These are phyloP conservation scores for Ophiocordyceps camponoti-saundersi DNA, from an alignment of 2,329 filamentous ascomycete species.

Conservation along the genomic window DNA sequence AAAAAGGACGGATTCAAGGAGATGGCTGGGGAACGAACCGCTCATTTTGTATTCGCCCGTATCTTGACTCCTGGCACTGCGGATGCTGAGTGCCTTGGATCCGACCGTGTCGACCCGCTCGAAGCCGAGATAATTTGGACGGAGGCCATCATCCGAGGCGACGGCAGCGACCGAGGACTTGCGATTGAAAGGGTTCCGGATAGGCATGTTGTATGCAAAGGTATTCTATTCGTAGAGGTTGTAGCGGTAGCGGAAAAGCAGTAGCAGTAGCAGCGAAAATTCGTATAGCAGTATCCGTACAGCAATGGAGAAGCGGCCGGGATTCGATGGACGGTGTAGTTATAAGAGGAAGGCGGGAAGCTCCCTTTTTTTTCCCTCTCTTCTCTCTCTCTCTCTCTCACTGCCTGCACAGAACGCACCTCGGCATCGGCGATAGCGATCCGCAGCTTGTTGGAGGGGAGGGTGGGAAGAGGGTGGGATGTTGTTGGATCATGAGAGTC, in stretches of 20 bases:
- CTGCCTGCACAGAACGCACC: no score
- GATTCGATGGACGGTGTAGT: no score
- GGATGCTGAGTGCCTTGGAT: conserved; percentile 45
- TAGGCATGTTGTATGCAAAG: conserved; percentile 36
- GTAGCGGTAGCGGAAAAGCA: not conserved
- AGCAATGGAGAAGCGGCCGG: no score
- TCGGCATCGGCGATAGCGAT: no score
- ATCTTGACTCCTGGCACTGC: conserved; percentile 42
- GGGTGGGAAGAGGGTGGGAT: no score
- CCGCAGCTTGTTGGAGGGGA: no score
- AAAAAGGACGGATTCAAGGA: not conserved
- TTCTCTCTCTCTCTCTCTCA: no score
- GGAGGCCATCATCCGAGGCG: conserved; percentile 35
- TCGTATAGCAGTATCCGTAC: no score
- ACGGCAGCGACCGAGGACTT: conserved; percentile 28
- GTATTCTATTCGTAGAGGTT: not conserved
- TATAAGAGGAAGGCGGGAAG: no score
- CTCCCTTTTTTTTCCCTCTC: no score
- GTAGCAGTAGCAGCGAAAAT: not conserved
- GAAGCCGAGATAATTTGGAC: conserved; percentile 25
- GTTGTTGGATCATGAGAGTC: no score
- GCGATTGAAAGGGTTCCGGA: conserved; percentile 55
- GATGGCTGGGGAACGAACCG: conserved; percentile 31
- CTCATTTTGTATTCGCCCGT: conserved; percentile 66
- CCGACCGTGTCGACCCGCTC: conserved; percentile 46